Evolutionary conservation across 2,329 filamentous ascomycete species (phyloP), one percentile per base, ranked within the genome.

Genomic region (Camillea tinctor): DNA sequence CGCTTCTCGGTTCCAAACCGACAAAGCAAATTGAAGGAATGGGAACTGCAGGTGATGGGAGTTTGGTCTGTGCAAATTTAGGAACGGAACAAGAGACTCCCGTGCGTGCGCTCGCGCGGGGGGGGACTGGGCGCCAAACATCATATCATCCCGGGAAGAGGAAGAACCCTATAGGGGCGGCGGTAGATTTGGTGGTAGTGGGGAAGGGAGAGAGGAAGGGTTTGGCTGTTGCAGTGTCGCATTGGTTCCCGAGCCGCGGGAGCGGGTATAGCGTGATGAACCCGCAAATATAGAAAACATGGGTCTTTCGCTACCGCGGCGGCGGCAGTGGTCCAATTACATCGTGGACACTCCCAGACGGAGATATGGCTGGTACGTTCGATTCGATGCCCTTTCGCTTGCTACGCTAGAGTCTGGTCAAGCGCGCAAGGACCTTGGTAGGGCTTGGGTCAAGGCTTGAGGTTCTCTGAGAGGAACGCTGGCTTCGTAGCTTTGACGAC

Each of bases 191-290:
- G 24, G 24, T 26, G 24, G 24, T 26, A 8, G 24, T 26, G 36
- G 36, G 36, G 36, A 17, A n/a, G n/a, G n/a, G n/a, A n/a, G n/a
- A n/a, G n/a, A n/a, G n/a, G n/a, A n/a, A n/a, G n/a, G n/a, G 48
- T 50, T 50, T 50, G 7, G 48, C n/a, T 8, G 19, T 52, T 21
- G 50, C 22, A 52, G 24, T 11, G 50, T 52, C 8, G 15, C 50
- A 52, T 30, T 53, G 51, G 51, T 3, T 53, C 51, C 51, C 51
- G 51, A 53, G 51, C 51, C 51, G 51, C 51, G 23, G 49, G 49
- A 30, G 9, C 51, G 51, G 51, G 51, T 24, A n/a, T n/a, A 30
- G 26, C 26, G 26, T 30, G 13, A 30, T 30, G n/a, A 21, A 21
- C 49, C 26, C 26, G 21, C 49, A 44, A 44, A 44, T n/a, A 44